phyloP scores from a whole-genome alignment of 2,329 filamentous ascomycete genomes.

The Hypoxylon sp. region DNA sequence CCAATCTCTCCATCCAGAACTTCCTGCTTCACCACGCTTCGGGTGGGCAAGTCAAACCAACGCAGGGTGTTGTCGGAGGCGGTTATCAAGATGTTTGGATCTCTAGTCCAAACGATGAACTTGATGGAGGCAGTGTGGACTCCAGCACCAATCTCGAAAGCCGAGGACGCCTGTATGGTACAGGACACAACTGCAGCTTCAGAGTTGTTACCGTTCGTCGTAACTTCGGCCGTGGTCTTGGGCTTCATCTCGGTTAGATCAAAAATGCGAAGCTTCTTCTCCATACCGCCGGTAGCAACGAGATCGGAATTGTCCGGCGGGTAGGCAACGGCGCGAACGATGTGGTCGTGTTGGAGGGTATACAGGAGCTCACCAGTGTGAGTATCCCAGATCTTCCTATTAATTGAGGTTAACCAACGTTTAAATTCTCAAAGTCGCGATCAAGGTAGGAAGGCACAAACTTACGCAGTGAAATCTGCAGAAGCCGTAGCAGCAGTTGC shows the following conservation, averaged over 20 bases:
- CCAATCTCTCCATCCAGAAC: conserved; percentile 87
- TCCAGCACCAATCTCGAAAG: conserved; percentile 89
- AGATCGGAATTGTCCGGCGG: conserved; percentile 84
- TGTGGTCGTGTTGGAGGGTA: conserved; percentile 92
- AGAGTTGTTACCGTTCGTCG: conserved; percentile 50
- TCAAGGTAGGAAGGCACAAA: conserved; percentile 33
- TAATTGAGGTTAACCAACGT: conserved; percentile 50
- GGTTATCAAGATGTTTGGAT: conserved; percentile 90
- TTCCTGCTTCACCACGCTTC: conserved; percentile 80
- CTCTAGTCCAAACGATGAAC: conserved; percentile 92
- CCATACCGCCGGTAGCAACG: conserved; percentile 91
- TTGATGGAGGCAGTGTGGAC: conserved; percentile 92
- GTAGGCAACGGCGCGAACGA: conserved; percentile 94
- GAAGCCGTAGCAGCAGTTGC: conserved; percentile 91
- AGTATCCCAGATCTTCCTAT: conserved; percentile 95
- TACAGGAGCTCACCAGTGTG: conserved; percentile 90
- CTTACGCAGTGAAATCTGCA: conserved; percentile 94
- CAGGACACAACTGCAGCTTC: conserved; percentile 54
- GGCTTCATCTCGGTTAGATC: conserved; percentile 76
- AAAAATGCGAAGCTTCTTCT: conserved; percentile 96
- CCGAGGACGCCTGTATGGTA: conserved; percentile 69
- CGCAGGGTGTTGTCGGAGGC: conserved; percentile 92
- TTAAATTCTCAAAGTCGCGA: conserved; percentile 3
- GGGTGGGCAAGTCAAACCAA: conserved; percentile 91
- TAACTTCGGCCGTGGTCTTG: conserved; percentile 53